phyloP scores from a whole-genome alignment of 192 early-diverging fungal genomes.

The Mortierella claussenii region DNA sequence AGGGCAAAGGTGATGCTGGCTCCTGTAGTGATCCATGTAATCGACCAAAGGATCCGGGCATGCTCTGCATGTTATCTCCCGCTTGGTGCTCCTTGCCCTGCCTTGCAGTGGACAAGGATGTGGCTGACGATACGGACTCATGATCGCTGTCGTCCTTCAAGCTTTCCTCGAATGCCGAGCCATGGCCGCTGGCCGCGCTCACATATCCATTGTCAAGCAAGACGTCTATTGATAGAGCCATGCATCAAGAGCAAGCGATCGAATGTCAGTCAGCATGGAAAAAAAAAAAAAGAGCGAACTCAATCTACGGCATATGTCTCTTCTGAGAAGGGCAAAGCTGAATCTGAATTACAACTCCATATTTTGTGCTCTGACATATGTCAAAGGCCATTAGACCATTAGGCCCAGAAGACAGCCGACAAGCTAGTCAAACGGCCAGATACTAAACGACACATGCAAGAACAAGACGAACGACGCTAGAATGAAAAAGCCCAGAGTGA shows the following conservation, averaged over 20 bases:
- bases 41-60: constrained; percentile 53
- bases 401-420: too few relatives aligned
- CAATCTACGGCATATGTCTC: too few relatives aligned
- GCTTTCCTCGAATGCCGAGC: constrained; percentile 60
- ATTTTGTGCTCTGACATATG: constrained; percentile 43
- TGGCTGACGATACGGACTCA: constrained; percentile 48
- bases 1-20: constrained; percentile 33
- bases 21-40: constrained; percentile 41
- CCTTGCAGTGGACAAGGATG: constrained; percentile 1
- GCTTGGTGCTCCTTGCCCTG: neutral
- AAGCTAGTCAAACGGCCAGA: neutral
- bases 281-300: too few relatives aligned
- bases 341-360: constrained; percentile 30
- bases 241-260: neutral
- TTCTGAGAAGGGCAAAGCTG: constrained; percentile 9
- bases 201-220: constrained; percentile 68
- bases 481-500: too few relatives aligned
- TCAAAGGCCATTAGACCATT: too few relatives aligned
- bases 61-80: neutral
- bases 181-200: constrained; percentile 73
- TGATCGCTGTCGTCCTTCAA: constrained; percentile 52
- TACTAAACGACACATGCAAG: neutral
- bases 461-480: neutral
- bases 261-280: too few relatives aligned
- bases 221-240: constrained; percentile 35